Conservation (phyloP, 1,284 basidiomycete species). For the Farysia itapuensis region DNA sequence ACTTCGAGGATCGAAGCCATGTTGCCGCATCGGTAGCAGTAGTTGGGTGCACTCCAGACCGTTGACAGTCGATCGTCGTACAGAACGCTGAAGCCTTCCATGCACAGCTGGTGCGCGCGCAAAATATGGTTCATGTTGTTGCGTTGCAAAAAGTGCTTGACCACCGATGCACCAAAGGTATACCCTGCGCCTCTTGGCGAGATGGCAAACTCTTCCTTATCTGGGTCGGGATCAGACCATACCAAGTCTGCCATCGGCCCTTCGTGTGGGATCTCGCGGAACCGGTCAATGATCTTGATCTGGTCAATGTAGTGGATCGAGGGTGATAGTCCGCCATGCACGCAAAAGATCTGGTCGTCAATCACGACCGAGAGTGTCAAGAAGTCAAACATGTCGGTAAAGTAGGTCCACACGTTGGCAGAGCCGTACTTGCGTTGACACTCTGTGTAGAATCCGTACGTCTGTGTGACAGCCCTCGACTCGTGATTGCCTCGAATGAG, state of each 20-base stretch:
- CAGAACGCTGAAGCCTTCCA: slow-evolving; percentile 95
- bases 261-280: slow-evolving; percentile 99
- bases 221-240: slow-evolving; percentile 98
- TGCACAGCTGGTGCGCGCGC: slow-evolving; percentile 96
- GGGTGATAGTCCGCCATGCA: slow-evolving; percentile 94
- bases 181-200: slow-evolving; percentile 97
- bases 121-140: slow-evolving; percentile 98
- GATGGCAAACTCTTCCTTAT: slow-evolving; percentile 99
- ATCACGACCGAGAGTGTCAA: slow-evolving; percentile 95
- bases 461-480: slow-evolving; percentile 95
- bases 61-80: slow-evolving; percentile 95
- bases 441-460: slow-evolving; percentile 98
- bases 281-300: slow-evolving; percentile 97
- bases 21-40: slow-evolving; percentile 97
- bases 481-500: slow-evolving; percentile 98
- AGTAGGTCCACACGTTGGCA: slow-evolving; percentile 95
- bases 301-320: slow-evolving; percentile 99
- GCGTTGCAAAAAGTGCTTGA: slow-evolving; percentile 87
- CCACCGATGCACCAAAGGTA: slow-evolving; percentile 96
- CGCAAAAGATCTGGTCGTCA: slow-evolving; percentile 98
- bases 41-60: slow-evolving; percentile 98
- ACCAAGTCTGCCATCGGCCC: slow-evolving; percentile 99
- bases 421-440: slow-evolving; percentile 92
- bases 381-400: slow-evolving; percentile 99
- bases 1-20: slow-evolving; percentile 95